Evolutionary conservation across 306 rosid genomes (phyloP), one percentile per base, ranked within the genome.

Genomic region (Trichosanthes cucumerina): DNA sequence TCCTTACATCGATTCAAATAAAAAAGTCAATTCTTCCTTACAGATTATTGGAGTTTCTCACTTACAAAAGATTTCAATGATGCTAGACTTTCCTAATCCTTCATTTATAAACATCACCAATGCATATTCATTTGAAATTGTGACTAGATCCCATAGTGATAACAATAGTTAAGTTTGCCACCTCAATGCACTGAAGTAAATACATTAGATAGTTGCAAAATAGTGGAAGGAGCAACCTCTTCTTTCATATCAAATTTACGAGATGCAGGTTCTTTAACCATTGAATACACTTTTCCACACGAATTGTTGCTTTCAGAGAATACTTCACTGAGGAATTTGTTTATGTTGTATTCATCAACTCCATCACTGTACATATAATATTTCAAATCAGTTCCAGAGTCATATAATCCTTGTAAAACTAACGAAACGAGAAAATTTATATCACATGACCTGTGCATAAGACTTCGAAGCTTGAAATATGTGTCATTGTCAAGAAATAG

Each of bases 161-260:
- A 44, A 24, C 7, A 44, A 70, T 6, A 6, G 76, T 43, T 66
- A 13, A 47, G 38, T 44, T 70, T 44, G 57, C 5, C 38, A 21
- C 11, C 76, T 21, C 16, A 44, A 70, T 44, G 21, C 7, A 7
- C 38, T 5, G 24, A 19, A 38, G 24, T 5, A n/a, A 68, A 43
- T 1, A 23, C 21, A 57, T 75, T 71, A 80, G 66, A 83, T 68
- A 34, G 75, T 73, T 56, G 64, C 39, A 71, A 47, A 56, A 74
- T 28, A 84, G 85, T 75, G 57, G 71, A 80, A 90, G 79, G 66
- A 60, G 80, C 52, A 80, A 94, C 97, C 98, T 94, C 97, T 86
- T 92, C 98, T 84, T 94, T 94, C 92, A 94, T 85, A 83, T 94
- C 96, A 85, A 92, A 85, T 84, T 87, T 89, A 84, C 90, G 93